Conservation (phyloP, 2,329 filamentous ascomycete genomes). For the Cytospora piceicola region DNA sequence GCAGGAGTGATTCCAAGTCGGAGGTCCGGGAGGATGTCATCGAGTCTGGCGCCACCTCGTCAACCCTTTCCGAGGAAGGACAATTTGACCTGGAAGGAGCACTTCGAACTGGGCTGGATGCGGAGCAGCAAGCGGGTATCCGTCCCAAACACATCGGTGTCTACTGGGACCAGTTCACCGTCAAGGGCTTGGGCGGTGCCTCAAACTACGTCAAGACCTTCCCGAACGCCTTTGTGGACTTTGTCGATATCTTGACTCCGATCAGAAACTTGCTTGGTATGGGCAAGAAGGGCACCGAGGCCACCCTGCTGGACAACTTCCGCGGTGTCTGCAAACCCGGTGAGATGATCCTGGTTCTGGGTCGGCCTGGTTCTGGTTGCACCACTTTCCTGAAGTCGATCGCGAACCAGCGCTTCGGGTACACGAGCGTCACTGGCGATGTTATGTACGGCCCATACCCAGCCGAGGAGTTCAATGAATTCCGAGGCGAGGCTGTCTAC, state of each 20-base stretch:
- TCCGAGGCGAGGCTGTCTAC: conserved; percentile 82
- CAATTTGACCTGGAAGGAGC: conserved; percentile 77
- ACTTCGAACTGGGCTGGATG: conserved; percentile 70
- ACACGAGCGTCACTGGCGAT: conserved; percentile 64
- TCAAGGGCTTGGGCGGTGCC: conserved; percentile 73
- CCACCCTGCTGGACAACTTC: conserved; percentile 75
- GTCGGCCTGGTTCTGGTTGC: conserved; percentile 74
- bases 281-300: conserved; percentile 70
- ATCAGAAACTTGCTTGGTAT: conserved; percentile 65
- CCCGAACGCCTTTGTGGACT: conserved; percentile 74
- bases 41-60: conserved; percentile 40
- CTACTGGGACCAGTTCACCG: conserved; percentile 76
- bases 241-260: conserved; percentile 75
- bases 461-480: conserved; percentile 71
- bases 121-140: conserved; percentile 78
- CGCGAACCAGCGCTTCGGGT: conserved; percentile 65
- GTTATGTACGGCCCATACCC: conserved; percentile 78
- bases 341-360: conserved; percentile 86
- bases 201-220: conserved; percentile 77
- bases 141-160: conserved; percentile 79
- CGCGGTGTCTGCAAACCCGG: conserved; percentile 73
- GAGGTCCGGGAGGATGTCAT: conserved; percentile 44
- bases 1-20: conserved; percentile 33
- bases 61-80: conserved; percentile 53
- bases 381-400: conserved; percentile 72